Conservation (phyloP, 306 rosid genomes). For the Pterocarpus macrocarpus region DNA sequence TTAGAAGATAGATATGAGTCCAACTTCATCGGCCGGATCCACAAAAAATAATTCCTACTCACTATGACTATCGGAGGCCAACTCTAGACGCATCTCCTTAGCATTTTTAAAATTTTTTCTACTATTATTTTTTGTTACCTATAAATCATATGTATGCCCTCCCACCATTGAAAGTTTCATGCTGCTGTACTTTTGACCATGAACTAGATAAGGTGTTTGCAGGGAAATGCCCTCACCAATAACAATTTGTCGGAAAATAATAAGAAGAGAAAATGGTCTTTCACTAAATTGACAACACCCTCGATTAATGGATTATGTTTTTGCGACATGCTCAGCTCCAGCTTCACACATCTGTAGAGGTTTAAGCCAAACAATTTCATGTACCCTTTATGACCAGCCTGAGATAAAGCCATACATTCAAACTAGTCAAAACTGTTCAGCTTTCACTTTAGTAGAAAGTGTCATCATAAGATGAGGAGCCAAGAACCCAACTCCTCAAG, state of each 20-base stretch:
- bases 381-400: no score
- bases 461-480: not conserved
- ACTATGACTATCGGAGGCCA: no score
- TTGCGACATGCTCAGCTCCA: not conserved
- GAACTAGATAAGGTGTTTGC: not conserved
- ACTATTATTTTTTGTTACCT: not conserved
- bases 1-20: no score
- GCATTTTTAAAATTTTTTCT: no score
- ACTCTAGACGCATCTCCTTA: no score
- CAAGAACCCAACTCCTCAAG: not conserved
- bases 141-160: no score
- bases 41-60: no score
- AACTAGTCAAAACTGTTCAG: no score
- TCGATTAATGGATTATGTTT: not conserved
- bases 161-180: not conserved
- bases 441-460: no score
- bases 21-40: no score
- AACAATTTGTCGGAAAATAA: not conserved
- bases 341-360: not conserved
- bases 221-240: not conserved
- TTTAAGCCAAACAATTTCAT: not conserved
- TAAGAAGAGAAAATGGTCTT: not conserved
- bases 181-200: not conserved
- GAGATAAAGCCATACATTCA: no score
- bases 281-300: not conserved